Base-by-base conservation (phyloP, 768 basidiomycete species). In the Pleurotus cornucopiae region DNA sequence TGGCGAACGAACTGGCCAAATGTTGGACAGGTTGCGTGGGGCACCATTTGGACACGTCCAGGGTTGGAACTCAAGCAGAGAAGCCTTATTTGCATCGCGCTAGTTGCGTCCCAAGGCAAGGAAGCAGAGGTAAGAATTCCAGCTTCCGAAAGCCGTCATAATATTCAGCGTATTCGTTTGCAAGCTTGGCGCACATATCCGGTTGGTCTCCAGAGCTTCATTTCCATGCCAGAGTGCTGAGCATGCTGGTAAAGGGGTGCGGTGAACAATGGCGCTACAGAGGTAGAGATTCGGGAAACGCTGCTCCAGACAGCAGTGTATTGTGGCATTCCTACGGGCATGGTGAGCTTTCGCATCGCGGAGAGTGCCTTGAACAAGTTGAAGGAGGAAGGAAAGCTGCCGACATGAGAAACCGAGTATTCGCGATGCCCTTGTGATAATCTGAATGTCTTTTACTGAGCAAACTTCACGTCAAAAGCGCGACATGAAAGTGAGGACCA, bases 31-130 rank as follows among this genome's bases (percentile, higher is more conserved):
- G 73, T 70, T 12, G 76, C 71, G 2, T 78, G 76, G 76, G 76
- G 76, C 14, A 76, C 73, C 3, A 76, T 77, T 49, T 78, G 76
- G 75, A 74, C 76, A 44, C 69, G 76, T 46, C 75, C 76, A 30
- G 76, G 77, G 6, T 64, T 78, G 2, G 75, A 78, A 60, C 66
- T 70, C 41, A 78, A 77, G 58, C 76, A 76, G 54, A 70, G 77
- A 34, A 78, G 77, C 56, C 61, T 78, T 54, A 76, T 78, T 51
- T 69, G 70, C 52, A 72, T 78, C 45, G 75, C 77, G 2, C 58
- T 78, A 3, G 66, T 76, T 3, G 75, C 74, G 6, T 69, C 70
- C 7, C 76, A 75, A 59, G 76, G 70, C 3, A 78, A 76, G 58
- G 68, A 72, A 45, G 71, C 71, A 13, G 76, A 78, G 70, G 76